A percentile compares a stretch with the other conserved stretches of the same genome.
Conservation (phyloP, 768 basidiomycete species). For the Lentinula guzmanii region DNA sequence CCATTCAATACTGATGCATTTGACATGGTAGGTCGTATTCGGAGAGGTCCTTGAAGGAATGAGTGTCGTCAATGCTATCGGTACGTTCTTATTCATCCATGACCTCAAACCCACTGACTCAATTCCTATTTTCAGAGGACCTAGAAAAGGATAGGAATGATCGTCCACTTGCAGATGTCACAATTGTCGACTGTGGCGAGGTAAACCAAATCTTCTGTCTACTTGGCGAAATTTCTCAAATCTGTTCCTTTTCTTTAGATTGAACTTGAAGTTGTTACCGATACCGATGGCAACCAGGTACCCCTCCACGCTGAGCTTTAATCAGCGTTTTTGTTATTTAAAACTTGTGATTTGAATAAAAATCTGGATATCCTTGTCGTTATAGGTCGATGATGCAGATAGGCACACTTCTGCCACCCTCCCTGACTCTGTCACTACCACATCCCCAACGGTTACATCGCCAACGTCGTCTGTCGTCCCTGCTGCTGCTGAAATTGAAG, state of each 20-base stretch:
- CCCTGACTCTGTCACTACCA: not conserved
- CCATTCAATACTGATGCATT: not conserved
- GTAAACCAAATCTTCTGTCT: conserved; percentile 31
- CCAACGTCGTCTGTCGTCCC: conserved; percentile 8
- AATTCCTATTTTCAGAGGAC: conserved; percentile 49
- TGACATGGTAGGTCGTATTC: conserved; percentile 83
- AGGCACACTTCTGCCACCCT: conserved; percentile 9
- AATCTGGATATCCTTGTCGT: conserved; percentile 35
- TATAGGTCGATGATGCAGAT: conserved; percentile 11
- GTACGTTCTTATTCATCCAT: conserved; percentile 30
- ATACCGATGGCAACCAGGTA: conserved; percentile 80
- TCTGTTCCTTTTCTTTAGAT: conserved; percentile 30
- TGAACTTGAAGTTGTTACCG: conserved; percentile 43
- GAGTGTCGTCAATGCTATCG: conserved; percentile 76
- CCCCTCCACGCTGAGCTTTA: conserved; percentile 93
- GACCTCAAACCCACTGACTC: not conserved
- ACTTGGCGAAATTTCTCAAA: not conserved
- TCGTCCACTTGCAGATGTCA: conserved; percentile 69
- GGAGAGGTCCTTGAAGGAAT: conserved; percentile 90
- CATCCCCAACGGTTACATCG: conserved; percentile 7
- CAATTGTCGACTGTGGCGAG: conserved; percentile 86
- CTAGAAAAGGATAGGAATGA: conserved; percentile 66
- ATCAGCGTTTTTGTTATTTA: conserved; percentile 32
- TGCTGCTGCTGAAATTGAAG: conserved; percentile 3
- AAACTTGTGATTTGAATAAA: conserved; percentile 47